Evolutionary conservation across 2,329 filamentous ascomycete genomes (phyloP), one percentile per base, ranked within the genome.

Genomic region (Phialemoniopsis sp.): DNA sequence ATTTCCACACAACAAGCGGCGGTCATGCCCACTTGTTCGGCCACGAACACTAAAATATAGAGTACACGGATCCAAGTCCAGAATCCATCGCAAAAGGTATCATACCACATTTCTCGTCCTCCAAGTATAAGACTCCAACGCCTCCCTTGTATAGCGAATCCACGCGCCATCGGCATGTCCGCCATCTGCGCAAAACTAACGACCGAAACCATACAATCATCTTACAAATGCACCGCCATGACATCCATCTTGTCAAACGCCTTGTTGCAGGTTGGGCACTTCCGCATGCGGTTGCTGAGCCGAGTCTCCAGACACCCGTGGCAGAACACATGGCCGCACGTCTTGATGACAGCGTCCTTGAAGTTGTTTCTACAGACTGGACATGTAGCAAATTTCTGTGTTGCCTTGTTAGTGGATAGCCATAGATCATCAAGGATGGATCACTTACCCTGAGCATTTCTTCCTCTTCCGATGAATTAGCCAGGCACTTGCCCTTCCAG

Each of bases 291-390:
- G 55, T 93, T 95, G 34, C 80, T 81, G 45, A 96, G 82, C 41
- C 93, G 83, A 55, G 94, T 86, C 48, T 95, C 88, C 17, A 97
- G 86, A 58, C 93, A 98, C 35, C 82, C 76, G 56, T 84, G 83
- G 74, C 93, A 98, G 63, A 97, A 95, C 36, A 95, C 79, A 62
- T 98, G 93, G 2, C 93, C 93, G 60, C 93, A 98, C 1, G 87
- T 89, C 66, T 93, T 94, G 60, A 98, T 77, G 9, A 85, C 85
- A 1, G 90, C 95, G 57, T 97, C 89, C 64, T 97, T 97, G 69
- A 96, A 90, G 50, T 91, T 88, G 55, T 81, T 85, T 51, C 89
- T 87, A 68, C 94, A 98, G 37, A 97, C 87, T 10, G 89, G 88
- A 68, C 93, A 98, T 37, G 95, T 80, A 26, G 87, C 85, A 62